Percentiles rank a stretch among this genome's conserved stretches.
Evolutionary conservation across 2,329 filamentous ascomycete species (phyloP).

Genomic region (Fusarium napiforme): DNA sequence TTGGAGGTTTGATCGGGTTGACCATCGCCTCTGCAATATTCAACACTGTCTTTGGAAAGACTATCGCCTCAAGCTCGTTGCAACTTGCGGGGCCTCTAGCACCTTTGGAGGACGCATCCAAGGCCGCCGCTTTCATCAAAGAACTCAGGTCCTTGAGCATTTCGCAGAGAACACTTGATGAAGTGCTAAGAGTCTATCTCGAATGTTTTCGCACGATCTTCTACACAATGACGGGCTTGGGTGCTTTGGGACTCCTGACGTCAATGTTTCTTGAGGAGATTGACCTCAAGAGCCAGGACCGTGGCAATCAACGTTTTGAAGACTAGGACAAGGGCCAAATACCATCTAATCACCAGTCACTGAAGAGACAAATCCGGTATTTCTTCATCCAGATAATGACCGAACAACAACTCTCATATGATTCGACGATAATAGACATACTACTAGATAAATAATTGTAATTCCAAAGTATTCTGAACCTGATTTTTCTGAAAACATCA

Average conservation of each 20-base stretch:
- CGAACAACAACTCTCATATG: not conserved
- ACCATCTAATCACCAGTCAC: not conserved
- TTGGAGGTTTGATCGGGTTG: not conserved
- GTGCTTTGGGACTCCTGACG: not conserved
- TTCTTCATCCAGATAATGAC: no score
- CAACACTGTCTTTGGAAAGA: slow-evolving; percentile 7
- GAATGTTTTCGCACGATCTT: slow-evolving; percentile 2
- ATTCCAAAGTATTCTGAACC: not conserved
- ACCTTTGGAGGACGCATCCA: not conserved
- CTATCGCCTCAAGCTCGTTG: not conserved
- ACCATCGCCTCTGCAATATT: slow-evolving; percentile 15
- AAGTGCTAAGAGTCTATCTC: not conserved
- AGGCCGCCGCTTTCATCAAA: slow-evolving; percentile 15
- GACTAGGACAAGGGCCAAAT: not conserved
- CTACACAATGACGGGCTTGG: slow-evolving; percentile 9
- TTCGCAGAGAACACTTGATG: not conserved
- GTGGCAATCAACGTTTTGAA: slow-evolving; percentile 9
- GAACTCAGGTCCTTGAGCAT: not conserved
- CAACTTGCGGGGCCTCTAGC: not conserved
- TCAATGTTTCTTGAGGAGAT: slow-evolving; percentile 18
- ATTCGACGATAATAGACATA: not conserved
- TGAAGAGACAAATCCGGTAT: not conserved
- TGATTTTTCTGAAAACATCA: rapidly evolving
- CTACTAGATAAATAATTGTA: not conserved
- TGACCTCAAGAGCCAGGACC: slow-evolving; percentile 6